These are phyloP conservation scores for Alternaria triticimaculans DNA, from an alignment of 2,329 filamentous ascomycete species.

Conservation along the genomic window DNA sequence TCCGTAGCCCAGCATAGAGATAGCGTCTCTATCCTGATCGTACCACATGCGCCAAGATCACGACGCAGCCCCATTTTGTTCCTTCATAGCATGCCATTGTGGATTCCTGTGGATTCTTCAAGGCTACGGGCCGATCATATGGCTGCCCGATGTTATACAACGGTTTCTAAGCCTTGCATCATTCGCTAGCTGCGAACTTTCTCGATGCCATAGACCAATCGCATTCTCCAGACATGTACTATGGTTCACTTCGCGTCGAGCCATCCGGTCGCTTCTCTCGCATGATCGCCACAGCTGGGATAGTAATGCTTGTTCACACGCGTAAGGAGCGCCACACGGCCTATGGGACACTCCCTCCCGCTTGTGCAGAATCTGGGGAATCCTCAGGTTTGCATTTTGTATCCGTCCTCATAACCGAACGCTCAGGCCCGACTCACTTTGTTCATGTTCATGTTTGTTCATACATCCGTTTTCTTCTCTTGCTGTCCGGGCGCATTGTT, in stretches of 20 bases:
- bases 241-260: slow-evolving; percentile 10
- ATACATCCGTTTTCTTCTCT: slow-evolving; percentile 7
- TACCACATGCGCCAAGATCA: slow-evolving; percentile 8
- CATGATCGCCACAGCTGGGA: slow-evolving; percentile 17
- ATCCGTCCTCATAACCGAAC: slow-evolving; percentile 14
- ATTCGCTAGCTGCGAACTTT: neutral
- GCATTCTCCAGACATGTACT: neutral
- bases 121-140: slow-evolving; percentile 6
- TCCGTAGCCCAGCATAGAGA: neutral
- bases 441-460: slow-evolving; percentile 13
- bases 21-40: slow-evolving; percentile 4
- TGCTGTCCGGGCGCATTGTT: slow-evolving; percentile 8
- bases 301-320: slow-evolving; percentile 16
- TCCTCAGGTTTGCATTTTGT: slow-evolving; percentile 14
- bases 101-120: slow-evolving; percentile 1
- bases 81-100: slow-evolving; percentile 5
- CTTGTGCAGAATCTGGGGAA: slow-evolving; percentile 28
- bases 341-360: slow-evolving; percentile 20
- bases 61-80: neutral
- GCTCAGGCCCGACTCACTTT: slow-evolving; percentile 4
- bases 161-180: slow-evolving; percentile 16
- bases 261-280: slow-evolving; percentile 9
- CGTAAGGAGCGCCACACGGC: slow-evolving; percentile 20
- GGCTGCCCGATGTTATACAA: slow-evolving; percentile 8
- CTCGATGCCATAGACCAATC: neutral